A percentile compares a stretch with the other conserved stretches of the same genome.
These are phyloP conservation scores for Fusarium dimerum DNA, from an alignment of 2,329 filamentous ascomycete species.

Conservation along the genomic window DNA sequence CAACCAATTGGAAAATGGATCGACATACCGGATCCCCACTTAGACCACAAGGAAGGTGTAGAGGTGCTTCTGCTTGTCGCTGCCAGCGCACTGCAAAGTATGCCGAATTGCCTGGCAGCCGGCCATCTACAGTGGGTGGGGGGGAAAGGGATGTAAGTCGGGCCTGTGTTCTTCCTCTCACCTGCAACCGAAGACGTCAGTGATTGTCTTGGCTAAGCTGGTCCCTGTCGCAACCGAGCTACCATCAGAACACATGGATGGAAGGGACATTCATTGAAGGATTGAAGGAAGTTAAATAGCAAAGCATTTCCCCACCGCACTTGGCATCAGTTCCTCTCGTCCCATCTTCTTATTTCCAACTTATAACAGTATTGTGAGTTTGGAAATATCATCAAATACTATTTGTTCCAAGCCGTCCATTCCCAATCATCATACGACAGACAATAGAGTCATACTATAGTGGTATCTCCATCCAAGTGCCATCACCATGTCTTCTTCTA, in stretches of 20 bases:
- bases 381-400: not conserved
- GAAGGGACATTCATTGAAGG: no score
- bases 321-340: not conserved
- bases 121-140: no score
- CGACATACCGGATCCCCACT: no score
- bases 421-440: not conserved
- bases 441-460: not conserved
- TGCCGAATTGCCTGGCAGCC: no score
- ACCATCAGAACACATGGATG: constrained; percentile 2
- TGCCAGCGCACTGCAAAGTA: no score
- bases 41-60: no score
- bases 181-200: constrained; percentile 9
- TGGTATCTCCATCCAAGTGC: not conserved
- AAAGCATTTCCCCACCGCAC: constrained; percentile 5
- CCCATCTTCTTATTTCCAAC: not conserved
- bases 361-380: not conserved
- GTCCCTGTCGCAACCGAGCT: not conserved
- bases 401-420: not conserved
- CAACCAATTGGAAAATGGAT: no score
- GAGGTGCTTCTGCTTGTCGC: no score
- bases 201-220: constrained; percentile 12
- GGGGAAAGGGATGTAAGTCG: no score
- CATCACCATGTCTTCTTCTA: constrained; percentile 19
- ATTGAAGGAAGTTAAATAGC: constrained; percentile 7
- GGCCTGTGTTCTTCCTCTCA: no score